phyloP scores from a whole-genome alignment of 2,329 filamentous ascomycete genomes.

The Trichoderma gracile region DNA sequence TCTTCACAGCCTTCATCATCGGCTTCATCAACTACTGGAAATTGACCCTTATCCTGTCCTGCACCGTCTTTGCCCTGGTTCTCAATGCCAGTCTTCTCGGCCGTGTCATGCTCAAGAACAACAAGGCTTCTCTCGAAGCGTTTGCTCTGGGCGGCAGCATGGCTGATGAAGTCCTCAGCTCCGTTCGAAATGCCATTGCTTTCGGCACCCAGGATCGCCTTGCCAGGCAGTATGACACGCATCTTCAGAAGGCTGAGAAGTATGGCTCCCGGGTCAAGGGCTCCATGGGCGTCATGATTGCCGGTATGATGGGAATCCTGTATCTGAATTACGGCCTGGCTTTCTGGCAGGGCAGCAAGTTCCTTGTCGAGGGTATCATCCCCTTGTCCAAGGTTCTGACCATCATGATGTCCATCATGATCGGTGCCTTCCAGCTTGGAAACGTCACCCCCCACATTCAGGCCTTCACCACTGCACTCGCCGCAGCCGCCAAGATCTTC shows the following conservation, averaged over 20 bases:
- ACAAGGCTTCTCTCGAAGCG: slow-evolving; percentile 73
- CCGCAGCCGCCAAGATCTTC: slow-evolving; percentile 89
- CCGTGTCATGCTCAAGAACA: slow-evolving; percentile 75
- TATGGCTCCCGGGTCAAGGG: slow-evolving; percentile 77
- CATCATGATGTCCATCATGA: slow-evolving; percentile 87
- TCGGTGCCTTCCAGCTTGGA: slow-evolving; percentile 87
- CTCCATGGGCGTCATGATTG: slow-evolving; percentile 75
- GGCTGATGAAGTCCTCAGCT: slow-evolving; percentile 92
- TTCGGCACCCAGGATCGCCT: slow-evolving; percentile 93
- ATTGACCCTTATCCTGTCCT: slow-evolving; percentile 81
- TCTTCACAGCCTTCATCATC: slow-evolving; percentile 85
- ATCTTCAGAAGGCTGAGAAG: slow-evolving; percentile 71
- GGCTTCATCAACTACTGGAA: slow-evolving; percentile 93
- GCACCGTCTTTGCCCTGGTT: slow-evolving; percentile 78
- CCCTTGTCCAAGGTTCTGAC: slow-evolving; percentile 73
- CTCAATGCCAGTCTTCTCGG: slow-evolving; percentile 74
- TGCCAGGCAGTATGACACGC: slow-evolving; percentile 77
- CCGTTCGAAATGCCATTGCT: slow-evolving; percentile 86
- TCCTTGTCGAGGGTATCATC: slow-evolving; percentile 66
- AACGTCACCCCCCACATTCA: slow-evolving; percentile 85
- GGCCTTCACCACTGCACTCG: slow-evolving; percentile 80
- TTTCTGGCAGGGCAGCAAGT: slow-evolving; percentile 85
- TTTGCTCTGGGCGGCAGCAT: slow-evolving; percentile 85
- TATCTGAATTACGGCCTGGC: slow-evolving; percentile 86
- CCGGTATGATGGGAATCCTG: slow-evolving; percentile 77